These are phyloP conservation scores for Trichocomaceae sp. DNA, from an alignment of 2,329 filamentous ascomycete genomes.

Conservation along the genomic window DNA sequence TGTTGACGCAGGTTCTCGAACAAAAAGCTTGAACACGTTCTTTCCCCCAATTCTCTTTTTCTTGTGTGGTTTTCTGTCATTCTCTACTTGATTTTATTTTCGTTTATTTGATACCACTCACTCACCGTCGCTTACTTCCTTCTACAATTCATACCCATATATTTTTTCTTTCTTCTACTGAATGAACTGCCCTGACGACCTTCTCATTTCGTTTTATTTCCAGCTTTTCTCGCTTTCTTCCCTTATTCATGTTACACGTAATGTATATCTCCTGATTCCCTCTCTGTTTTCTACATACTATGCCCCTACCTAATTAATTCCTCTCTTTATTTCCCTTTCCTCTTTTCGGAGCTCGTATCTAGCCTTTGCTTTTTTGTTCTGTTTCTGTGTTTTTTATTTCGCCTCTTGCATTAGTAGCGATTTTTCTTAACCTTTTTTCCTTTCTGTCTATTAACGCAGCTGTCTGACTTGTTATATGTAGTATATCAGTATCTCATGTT, in stretches of 20 bases:
- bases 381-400: background rate
- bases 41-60: background rate
- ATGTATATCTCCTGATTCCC: conserved; percentile 10
- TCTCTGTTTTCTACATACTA: background rate
- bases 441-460: background rate
- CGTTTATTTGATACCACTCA: conserved; percentile 8
- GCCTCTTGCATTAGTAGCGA: conserved; percentile 31
- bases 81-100: background rate
- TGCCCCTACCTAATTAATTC: background rate
- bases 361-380: background rate
- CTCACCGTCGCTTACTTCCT: conserved; percentile 1
- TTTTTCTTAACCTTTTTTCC: background rate
- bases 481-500: background rate
- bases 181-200: background rate
- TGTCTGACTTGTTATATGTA: background rate
- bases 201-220: background rate
- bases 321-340: background rate
- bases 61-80: background rate
- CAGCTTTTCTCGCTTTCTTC: background rate
- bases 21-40: conserved; percentile 11
- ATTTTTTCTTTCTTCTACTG: background rate
- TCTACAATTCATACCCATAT: no score
- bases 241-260: background rate
- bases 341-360: background rate
- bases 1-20: conserved; percentile 33